Percentiles rank a stretch among this genome's conserved stretches.
Evolutionary conservation across 1,284 basidiomycete genomes (phyloP).

Genomic region (Sphaerobolus stellatus): DNA sequence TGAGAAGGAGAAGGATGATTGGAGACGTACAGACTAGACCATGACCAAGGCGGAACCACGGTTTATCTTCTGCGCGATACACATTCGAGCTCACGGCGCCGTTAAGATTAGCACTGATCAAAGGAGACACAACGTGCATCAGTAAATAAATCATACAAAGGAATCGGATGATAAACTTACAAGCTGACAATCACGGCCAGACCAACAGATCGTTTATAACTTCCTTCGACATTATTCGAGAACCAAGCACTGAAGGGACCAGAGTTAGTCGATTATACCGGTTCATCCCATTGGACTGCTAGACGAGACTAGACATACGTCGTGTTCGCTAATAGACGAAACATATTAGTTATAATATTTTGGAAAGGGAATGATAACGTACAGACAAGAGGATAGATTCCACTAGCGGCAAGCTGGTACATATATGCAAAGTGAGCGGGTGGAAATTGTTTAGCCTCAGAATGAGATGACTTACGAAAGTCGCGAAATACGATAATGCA

Average conservation of each 20-base stretch:
- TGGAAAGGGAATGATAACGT: conserved; percentile 37
- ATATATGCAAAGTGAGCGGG: too few species aligned
- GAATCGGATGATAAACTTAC: conserved; percentile 42
- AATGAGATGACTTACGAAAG: conserved; percentile 49
- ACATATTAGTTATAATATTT: neutral
- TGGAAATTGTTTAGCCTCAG: neutral
- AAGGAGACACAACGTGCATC: neutral
- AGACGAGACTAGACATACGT: conserved; percentile 39
- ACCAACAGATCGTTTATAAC: conserved; percentile 73
- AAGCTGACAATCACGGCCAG: conserved; percentile 67
- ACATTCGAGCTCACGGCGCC: conserved; percentile 21
- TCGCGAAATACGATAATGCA: conserved; percentile 66
- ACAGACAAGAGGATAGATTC: conserved; percentile 72
- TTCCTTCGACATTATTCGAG: conserved; percentile 71
- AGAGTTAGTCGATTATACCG: conserved; percentile 7
- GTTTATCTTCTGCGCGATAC: conserved; percentile 65
- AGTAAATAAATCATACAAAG: neutral
- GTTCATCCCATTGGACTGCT: neutral
- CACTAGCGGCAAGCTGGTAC: conserved; percentile 36
- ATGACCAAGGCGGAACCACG: conserved; percentile 70
- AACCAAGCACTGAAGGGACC: conserved; percentile 56
- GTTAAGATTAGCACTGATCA: conserved; percentile 29
- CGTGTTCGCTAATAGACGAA: conserved; percentile 52
- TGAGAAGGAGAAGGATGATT: too few species aligned
- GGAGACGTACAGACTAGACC: conserved; percentile 52